Evolutionary conservation across 108 stramenopile genomes (phyloP), one percentile per base, ranked within the genome.

Genomic region (Cylindrotheca fusiformis): DNA sequence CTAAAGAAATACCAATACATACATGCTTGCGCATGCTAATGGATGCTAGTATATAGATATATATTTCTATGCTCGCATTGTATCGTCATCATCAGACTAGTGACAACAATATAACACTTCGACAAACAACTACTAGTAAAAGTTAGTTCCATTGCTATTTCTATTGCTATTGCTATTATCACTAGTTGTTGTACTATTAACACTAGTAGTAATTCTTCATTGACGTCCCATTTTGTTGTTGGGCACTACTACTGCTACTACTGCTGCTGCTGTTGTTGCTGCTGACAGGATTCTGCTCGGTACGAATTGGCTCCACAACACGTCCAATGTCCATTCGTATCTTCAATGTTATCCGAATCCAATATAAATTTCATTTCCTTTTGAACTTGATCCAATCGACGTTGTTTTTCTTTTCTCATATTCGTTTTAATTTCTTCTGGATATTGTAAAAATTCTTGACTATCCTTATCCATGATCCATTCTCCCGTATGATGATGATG

Each of bases 301-400:
- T 80, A 87, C 24, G 69, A 50, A 20, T 79, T 74, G 26, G 59
- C 55, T 20, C 72, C 75, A 63, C 85, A 86, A 54, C 85, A 86
- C 29, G 55, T 68, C 85, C 88, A 86, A 48, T 68, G 60, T 28
- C 85, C 85, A 41, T 70, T 52, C 1, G 76, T 60, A 67, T 84
- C 73, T 65, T 82, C 64, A 23, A 80, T 22, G 20, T 69, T 60
- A 65, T 89, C 88, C 0, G 70, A 58, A 63, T 89, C 88, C 60
- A 88, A 65, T 63, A 88, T 85, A 50, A 88, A 88, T 44, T 79
- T 74, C 84, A 88, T 83, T 47, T 88, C 82, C 12, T 83, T 51
- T 19, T 69, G 54, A 2, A 88, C 84, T 55, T 83, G 71, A 12
- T 67, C 41, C 5, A 88, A 46, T 53, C 87, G 60, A 49, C 80